phyloP scores from a whole-genome alignment of 768 basidiomycete genomes.

The Phylloporus sp. region DNA sequence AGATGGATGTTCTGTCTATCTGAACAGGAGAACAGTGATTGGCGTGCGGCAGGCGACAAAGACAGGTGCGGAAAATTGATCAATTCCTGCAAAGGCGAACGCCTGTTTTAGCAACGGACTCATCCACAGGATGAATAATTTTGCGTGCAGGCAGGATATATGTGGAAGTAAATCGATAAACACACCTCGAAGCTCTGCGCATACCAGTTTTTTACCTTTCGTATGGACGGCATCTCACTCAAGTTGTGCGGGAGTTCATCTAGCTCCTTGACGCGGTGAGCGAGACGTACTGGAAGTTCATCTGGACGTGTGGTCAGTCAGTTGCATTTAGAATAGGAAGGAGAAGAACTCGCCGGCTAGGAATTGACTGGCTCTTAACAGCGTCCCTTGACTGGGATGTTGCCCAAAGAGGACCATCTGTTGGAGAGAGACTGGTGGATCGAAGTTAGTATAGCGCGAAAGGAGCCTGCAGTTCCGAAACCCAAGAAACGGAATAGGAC shows the following conservation, averaged over 20 bases:
- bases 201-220: constrained; percentile 97
- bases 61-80: constrained; percentile 78
- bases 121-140: background rate
- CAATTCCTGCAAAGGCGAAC: constrained; percentile 59
- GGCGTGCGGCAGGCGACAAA: constrained; percentile 61
- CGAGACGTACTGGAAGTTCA: constrained; percentile 91
- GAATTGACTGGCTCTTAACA: constrained; percentile 90
- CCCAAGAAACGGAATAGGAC: constrained; percentile 18
- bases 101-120: background rate
- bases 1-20: constrained; percentile 40
- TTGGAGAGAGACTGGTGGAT: constrained; percentile 78
- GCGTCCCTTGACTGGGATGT: constrained; percentile 90
- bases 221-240: constrained; percentile 85
- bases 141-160: background rate
- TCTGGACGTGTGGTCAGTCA: constrained; percentile 39
- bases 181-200: constrained; percentile 95
- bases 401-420: constrained; percentile 99
- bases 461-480: too few species aligned
- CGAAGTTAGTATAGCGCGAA: too few species aligned
- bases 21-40: constrained; percentile 52
- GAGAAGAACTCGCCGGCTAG: constrained; percentile 52
- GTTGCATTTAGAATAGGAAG: background rate
- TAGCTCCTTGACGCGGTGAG: constrained; percentile 93
- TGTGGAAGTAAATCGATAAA: background rate
- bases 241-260: constrained; percentile 91